Conservation (phyloP, 345 rosid species). For the Dipteronia sinensis region DNA sequence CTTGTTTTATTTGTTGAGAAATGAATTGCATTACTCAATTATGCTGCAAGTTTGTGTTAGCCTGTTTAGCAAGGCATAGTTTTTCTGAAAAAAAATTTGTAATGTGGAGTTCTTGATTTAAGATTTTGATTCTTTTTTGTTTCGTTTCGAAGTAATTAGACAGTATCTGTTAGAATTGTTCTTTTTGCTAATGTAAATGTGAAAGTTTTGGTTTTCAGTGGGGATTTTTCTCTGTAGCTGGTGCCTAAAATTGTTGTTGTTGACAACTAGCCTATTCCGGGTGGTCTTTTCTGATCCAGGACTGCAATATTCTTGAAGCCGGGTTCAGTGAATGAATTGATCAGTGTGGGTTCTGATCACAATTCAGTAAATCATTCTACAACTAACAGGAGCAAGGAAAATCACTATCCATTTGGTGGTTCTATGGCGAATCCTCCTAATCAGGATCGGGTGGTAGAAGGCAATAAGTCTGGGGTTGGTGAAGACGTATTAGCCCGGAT, state of each 20-base stretch:
- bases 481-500: not conserved
- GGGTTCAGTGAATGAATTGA: slow-evolving; percentile 27
- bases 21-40: not conserved
- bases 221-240: not conserved
- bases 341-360: slow-evolving; percentile 25
- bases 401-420: slow-evolving; percentile 15
- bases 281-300: not conserved
- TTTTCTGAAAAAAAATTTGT: not conserved
- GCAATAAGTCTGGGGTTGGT: not conserved
- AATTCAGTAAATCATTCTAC: not conserved
- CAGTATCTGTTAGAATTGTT: not conserved
- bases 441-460: not conserved
- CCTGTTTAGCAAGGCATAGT: slow-evolving; percentile 1
- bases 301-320: not conserved
- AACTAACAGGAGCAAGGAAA: slow-evolving; percentile 18
- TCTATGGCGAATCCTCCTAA: not conserved
- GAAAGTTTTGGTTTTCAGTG: not conserved
- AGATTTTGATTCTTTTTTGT: not conserved
- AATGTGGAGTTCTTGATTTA: slow-evolving; percentile 8
- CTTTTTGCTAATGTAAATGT: not conserved
- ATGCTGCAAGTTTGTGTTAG: not conserved
- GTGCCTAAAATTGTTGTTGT: not conserved
- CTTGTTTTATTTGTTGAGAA: not conserved
- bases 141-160: not conserved
- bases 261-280: not conserved